Conservation (phyloP, 345 rosid species). For the Brassica juncea region DNA sequence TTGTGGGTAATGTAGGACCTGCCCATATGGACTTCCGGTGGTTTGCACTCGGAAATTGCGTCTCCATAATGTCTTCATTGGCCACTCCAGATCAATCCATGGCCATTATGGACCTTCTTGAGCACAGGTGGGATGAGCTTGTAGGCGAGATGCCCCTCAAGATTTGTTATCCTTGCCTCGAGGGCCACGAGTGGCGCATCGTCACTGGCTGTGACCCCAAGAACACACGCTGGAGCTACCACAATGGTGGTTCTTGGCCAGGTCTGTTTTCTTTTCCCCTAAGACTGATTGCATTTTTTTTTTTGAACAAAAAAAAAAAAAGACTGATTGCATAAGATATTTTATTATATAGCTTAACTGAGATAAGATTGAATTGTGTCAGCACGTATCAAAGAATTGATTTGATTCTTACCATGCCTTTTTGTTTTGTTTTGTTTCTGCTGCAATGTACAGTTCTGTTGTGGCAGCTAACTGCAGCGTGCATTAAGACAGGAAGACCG, state of each 20-base stretch:
- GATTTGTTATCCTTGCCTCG: slow-evolving; percentile 60
- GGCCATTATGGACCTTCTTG: slow-evolving; percentile 73
- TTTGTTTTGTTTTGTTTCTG: background rate
- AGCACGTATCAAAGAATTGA: background rate
- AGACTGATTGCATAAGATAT: background rate
- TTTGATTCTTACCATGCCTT: slow-evolving; percentile 14
- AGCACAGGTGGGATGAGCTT: slow-evolving; percentile 64
- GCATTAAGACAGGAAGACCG: slow-evolving; percentile 79
- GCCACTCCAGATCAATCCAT: slow-evolving; percentile 66
- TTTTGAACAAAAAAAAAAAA: no score
- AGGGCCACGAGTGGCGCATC: slow-evolving; percentile 60
- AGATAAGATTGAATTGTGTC: background rate
- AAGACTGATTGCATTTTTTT: background rate
- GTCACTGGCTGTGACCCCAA: slow-evolving; percentile 69
- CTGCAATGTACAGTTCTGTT: slow-evolving; percentile 52
- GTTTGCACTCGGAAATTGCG: slow-evolving; percentile 64
- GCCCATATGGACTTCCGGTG: slow-evolving; percentile 77
- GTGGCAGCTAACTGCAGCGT: slow-evolving; percentile 78
- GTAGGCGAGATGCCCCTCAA: slow-evolving; percentile 71
- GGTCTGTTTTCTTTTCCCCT: slow-evolving; percentile 38
- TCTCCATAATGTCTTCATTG: slow-evolving; percentile 57
- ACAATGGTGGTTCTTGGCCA: slow-evolving; percentile 77
- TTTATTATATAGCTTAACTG: background rate
- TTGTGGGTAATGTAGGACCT: slow-evolving; percentile 74
- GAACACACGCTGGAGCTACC: slow-evolving; percentile 69